Conservation (phyloP, 2,329 filamentous ascomycete genomes). For the Zasmidium angulare region DNA sequence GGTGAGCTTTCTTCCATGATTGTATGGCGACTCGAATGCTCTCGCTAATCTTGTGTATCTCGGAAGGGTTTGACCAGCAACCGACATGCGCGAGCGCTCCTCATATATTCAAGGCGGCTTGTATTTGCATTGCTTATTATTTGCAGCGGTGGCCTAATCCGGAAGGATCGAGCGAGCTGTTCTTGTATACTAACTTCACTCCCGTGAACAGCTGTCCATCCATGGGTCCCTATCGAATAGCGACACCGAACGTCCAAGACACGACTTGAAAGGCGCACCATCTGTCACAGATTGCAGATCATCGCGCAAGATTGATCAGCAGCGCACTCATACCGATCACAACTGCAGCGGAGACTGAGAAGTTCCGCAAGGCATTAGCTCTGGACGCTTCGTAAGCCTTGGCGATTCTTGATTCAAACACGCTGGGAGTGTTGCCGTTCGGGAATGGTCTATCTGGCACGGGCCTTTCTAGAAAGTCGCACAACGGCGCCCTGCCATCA, state of each 20-base stretch:
- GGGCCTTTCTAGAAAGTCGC: slow-evolving; percentile 26
- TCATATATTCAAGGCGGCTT: too few relatives aligned
- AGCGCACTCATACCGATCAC: background rate
- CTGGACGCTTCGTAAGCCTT: background rate
- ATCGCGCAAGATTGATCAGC: background rate
- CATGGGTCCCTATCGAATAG: too few relatives aligned
- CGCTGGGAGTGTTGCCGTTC: slow-evolving; percentile 4
- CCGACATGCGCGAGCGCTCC: too few relatives aligned
- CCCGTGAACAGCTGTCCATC: background rate
- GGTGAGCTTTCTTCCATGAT: slow-evolving; percentile 5
- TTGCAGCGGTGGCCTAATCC: background rate
- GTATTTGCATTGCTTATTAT: background rate
- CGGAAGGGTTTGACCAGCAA: too few relatives aligned
- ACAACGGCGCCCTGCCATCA: slow-evolving; percentile 26
- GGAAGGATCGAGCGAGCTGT: background rate
- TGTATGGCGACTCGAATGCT: too few relatives aligned
- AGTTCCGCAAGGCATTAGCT: background rate
- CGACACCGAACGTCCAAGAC: too few relatives aligned
- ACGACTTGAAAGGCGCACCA: too few relatives aligned
- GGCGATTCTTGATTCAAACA: background rate
- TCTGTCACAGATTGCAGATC: background rate
- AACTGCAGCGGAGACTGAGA: background rate
- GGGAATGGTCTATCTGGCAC: slow-evolving; percentile 26
- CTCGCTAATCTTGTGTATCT: too few relatives aligned
- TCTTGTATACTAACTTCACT: background rate